phyloP scores from a whole-genome alignment of 2,329 filamentous ascomycete genomes.

The Diaporthe aspalathi region DNA sequence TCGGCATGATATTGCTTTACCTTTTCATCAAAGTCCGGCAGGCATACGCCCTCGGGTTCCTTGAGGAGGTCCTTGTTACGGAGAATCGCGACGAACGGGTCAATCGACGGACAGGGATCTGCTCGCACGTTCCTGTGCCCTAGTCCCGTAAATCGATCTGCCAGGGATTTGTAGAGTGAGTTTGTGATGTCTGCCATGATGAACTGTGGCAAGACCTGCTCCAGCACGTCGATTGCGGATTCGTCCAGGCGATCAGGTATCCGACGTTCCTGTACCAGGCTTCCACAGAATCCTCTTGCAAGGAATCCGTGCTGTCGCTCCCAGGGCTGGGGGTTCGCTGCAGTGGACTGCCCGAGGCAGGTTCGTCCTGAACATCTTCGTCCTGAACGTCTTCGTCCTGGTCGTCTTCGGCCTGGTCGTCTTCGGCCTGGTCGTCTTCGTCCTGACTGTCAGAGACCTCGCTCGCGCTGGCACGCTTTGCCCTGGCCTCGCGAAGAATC shows the following conservation, averaged over 20 bases:
- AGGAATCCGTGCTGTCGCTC: neutral
- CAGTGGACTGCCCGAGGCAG: neutral
- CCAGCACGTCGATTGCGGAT: neutral
- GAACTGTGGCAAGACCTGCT: neutral
- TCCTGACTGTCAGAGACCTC: too few species aligned
- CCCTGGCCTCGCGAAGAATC: neutral
- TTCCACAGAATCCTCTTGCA: neutral
- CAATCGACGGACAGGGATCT: neutral
- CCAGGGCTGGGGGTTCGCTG: too few species aligned
- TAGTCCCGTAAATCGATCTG: neutral
- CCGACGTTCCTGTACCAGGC: neutral
- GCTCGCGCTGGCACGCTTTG: neutral
- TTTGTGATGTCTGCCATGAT: neutral
- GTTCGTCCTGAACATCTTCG: too few species aligned
- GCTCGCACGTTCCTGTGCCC: neutral
- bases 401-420: too few species aligned
- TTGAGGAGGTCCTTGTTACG: neutral
- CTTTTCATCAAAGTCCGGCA: neutral
- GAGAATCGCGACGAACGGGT: neutral
- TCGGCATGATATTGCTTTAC: constrained; percentile 4
- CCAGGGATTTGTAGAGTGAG: neutral
- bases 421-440: too few species aligned
- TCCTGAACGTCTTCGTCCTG: too few species aligned
- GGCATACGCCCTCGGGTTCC: neutral
- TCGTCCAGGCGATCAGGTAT: neutral